Evolutionary conservation across 1,139 yeast genomes (phyloP), one percentile per base, ranked within the genome.

Genomic region (Suhomyces bolitotheri): DNA sequence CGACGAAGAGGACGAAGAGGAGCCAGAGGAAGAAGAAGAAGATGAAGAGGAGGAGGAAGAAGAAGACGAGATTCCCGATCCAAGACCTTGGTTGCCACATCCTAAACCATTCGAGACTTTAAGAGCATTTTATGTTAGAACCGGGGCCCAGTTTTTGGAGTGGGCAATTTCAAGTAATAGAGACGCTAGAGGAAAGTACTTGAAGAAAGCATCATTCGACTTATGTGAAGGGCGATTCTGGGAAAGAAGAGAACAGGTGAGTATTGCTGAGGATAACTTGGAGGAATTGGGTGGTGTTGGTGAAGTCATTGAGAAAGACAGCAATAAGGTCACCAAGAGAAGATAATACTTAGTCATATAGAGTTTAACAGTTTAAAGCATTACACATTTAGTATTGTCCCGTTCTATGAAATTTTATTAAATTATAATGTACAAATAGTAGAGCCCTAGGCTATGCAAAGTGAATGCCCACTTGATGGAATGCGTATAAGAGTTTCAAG

Each of bases 401-500:
- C 7, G 19, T 12, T 19, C 12, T 27, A 15, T 7, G 16, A 24
- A 11, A 22, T 27, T 11, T 27, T 21, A 23, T 16, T 19, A 12
- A 27, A 8, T 4, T 19, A 29, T 35, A 39, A 31, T 36, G 30
- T 39, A 39, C 40, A 39, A 25, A 23, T n/a, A 25, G 25, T 22
- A 20, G 27, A 19, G 29, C 12, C 8, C 16, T 5, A 12, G 26
- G 25, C 54, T 68, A 90, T 43, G 97, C 96, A 68, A 92, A 92
- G 61, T 92, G 97, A 44, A 92, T 86, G 34, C 98, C 97, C 33
- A 87, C 97, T 62, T 90, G 94, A 64, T 94, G 97, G 73, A 94
- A 92, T 7, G 96, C 97, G 53, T 84, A 89, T 41, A 92, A 67
- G 36, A 92, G 67, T 54, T 81, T 85, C 53, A 92, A 71, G 63